phyloP scores from a whole-genome alignment of 2,329 filamentous ascomycete species.

The Aspergillus ibericus region DNA sequence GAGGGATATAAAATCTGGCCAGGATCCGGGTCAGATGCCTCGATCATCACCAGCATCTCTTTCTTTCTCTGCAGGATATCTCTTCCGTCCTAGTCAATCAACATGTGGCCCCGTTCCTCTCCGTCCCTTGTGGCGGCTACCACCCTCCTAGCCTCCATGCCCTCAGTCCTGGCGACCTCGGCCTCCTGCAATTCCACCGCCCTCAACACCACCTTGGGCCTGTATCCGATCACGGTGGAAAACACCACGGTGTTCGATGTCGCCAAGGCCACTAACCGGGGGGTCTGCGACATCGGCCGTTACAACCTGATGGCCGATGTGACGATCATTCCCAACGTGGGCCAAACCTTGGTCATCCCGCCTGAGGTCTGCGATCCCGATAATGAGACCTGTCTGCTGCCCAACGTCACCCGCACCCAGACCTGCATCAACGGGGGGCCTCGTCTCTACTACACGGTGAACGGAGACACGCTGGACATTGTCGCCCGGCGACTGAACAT shows the following conservation, averaged over 20 bases:
- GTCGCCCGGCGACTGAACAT: constrained; percentile 19
- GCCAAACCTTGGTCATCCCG: constrained; percentile 16
- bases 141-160: not conserved
- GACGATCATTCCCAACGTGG: constrained; percentile 15
- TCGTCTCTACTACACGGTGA: constrained; percentile 19
- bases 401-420: constrained; percentile 2
- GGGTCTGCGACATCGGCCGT: constrained; percentile 16
- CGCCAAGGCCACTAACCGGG: constrained; percentile 10
- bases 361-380: constrained; percentile 16
- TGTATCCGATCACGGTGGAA: constrained; percentile 1
- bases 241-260: constrained; percentile 11
- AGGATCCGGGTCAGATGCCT: not conserved
- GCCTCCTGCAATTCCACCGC: constrained; percentile 8
- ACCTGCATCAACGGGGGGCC: constrained; percentile 20
- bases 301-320: constrained; percentile 21
- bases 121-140: not conserved
- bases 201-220: constrained; percentile 8
- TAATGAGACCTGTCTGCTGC: constrained; percentile 14
- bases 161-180: not conserved
- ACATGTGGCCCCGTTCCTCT: not conserved
- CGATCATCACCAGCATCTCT: not conserved
- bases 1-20: not conserved
- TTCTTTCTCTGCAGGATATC: not conserved
- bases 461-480: constrained; percentile 15
- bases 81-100: not conserved